Base-by-base conservation (phyloP, 75 land plant genomes). In the Cryptomeria japonica region DNA sequence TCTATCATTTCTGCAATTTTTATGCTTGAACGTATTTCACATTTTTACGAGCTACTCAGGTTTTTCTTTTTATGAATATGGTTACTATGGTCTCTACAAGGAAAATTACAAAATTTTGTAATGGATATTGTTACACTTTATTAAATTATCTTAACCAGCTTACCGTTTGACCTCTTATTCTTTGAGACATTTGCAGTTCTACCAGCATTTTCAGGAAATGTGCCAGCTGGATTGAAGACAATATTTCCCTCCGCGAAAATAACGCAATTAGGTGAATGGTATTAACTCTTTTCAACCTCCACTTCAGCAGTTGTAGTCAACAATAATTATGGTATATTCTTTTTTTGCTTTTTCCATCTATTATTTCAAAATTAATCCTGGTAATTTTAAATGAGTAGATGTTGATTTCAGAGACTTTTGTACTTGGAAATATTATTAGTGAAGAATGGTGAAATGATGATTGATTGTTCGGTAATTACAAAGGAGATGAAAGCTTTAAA, bases 141-240 rank as follows among this genome's bases (percentile, higher is more conserved):
- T 46, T 32, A 82, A 28, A 22, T 3, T 46, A 19, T 82, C 47
- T 82, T 12, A 11, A 82, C 31, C 46, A 44, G 47, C 14, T 25
- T 46, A 82, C 34, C n/a, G 25, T 44, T 42, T 46, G 84, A 82
- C 31, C 42, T 46, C 2, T 53, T 85, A 55, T 85, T 28, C 77
- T 38, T 86, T 39, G 42, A 83, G 38, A 38, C 19, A 5, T 73
- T 70, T 86, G 87, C 93, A 98, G 99, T 98, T 39, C 84, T 98
- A 16, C 99, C 99, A 80, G 95, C 99, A 82, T 98, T 98, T 88
- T 96, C 97, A 72, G 99, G 99, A 36, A 98, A 95, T 91, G 99
- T 98, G 88, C 99, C 99, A 85, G 96, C 94, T 47, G 95, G 94
- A 84, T 86, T 98, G 80, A 91, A 88, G 87, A 92, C 79, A 79